Evolutionary conservation across 2,329 filamentous ascomycete genomes (phyloP).

Genomic region (Aspergillus sp.): DNA sequence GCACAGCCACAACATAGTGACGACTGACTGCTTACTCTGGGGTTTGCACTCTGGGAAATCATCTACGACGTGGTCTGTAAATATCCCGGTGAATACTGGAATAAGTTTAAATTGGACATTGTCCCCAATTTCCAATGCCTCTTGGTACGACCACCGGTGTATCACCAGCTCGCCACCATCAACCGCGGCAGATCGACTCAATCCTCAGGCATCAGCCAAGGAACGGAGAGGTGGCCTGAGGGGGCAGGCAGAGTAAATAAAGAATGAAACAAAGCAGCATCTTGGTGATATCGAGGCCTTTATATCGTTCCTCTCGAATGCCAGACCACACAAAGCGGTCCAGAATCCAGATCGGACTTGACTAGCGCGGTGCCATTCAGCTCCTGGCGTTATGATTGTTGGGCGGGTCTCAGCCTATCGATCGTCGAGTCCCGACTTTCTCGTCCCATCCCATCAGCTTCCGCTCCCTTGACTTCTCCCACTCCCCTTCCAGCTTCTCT

Average conservation of each 20-base stretch:
- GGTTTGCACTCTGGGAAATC: not conserved
- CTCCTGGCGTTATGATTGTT: slow-evolving; percentile 4
- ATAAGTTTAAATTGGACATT: not conserved
- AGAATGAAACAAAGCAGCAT: not conserved
- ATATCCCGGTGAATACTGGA: not conserved
- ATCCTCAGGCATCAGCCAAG: slow-evolving; percentile 4
- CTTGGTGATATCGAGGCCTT: not conserved
- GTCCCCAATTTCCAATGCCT: no score
- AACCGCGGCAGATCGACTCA: not conserved
- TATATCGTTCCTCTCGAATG: not conserved
- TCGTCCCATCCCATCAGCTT: slow-evolving; percentile 12
- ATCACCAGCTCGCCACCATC: not conserved
- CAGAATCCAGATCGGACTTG: slow-evolving; percentile 1
- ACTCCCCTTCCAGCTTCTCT: slow-evolving; percentile 3
- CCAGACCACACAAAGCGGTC: not conserved
- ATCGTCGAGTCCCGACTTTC: slow-evolving; percentile 4
- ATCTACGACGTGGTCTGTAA: not conserved
- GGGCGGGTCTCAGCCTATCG: slow-evolving; percentile 15
- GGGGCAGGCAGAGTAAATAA: slow-evolving; percentile 6
- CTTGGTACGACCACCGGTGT: no score
- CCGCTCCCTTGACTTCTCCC: slow-evolving; percentile 3
- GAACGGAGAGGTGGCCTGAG: slow-evolving; percentile 7
- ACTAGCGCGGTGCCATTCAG: slow-evolving; percentile 9
- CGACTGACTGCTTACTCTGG: not conserved
- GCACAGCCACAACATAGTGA: not conserved